phyloP scores from a whole-genome alignment of 2,329 filamentous ascomycete genomes.

The Fonsecaea nubica region DNA sequence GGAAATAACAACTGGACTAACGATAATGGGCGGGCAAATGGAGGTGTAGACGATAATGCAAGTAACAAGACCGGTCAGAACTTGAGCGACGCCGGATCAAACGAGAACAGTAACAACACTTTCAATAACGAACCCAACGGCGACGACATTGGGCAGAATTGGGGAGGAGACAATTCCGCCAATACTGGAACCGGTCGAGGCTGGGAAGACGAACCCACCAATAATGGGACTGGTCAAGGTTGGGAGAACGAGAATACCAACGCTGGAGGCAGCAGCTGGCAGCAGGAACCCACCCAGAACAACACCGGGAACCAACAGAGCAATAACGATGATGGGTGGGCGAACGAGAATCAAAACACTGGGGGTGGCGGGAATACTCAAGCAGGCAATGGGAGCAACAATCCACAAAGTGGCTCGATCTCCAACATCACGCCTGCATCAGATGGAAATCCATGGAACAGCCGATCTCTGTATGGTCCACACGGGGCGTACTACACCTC shows the following conservation, averaged over 20 bases:
- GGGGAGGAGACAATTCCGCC: background rate
- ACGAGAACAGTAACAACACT: background rate
- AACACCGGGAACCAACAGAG: constrained; percentile 21
- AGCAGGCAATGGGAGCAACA: constrained; percentile 2
- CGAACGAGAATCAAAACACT: constrained; percentile 16
- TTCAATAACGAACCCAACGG: background rate
- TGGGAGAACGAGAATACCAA: constrained; percentile 21
- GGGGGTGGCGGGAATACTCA: background rate
- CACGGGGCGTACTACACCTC: constrained; percentile 38
- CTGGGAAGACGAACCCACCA: constrained; percentile 8
- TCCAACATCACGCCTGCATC: constrained; percentile 11
- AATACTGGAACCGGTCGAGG: background rate
- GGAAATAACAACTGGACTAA: background rate
- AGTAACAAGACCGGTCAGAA: background rate
- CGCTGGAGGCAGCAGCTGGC: constrained; percentile 12
- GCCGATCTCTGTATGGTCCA: constrained; percentile 36
- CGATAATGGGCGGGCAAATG: background rate
- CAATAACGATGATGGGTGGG: constrained; percentile 18
- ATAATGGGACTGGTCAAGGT: constrained; percentile 1
- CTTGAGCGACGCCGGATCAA: background rate
- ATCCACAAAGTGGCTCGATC: constrained; percentile 13
- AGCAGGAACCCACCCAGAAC: constrained; percentile 11
- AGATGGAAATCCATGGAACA: background rate
- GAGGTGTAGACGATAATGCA: background rate
- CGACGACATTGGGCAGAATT: too few relatives aligned